phyloP scores from a whole-genome alignment of 768 basidiomycete species.

The Phallus indusiatus region DNA sequence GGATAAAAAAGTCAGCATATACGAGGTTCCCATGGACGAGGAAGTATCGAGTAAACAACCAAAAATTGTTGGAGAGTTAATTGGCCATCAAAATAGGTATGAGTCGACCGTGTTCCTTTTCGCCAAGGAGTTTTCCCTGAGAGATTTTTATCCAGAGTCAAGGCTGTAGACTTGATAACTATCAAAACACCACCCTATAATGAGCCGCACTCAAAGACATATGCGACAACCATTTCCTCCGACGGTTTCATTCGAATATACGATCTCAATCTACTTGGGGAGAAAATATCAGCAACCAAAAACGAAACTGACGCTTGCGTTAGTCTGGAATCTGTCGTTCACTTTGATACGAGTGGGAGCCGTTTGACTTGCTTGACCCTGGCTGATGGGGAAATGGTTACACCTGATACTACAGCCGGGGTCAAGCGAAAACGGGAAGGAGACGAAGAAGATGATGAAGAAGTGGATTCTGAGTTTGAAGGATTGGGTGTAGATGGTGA shows the following conservation, averaged over 20 bases:
- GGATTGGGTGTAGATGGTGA: constrained; percentile 20
- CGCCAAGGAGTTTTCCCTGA: neutral
- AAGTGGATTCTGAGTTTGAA: constrained; percentile 25
- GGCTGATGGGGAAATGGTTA: constrained; percentile 37
- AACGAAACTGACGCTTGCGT: constrained; percentile 14
- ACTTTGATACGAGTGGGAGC: constrained; percentile 79
- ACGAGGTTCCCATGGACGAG: constrained; percentile 44
- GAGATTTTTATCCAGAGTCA: constrained; percentile 45
- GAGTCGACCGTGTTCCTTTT: constrained; percentile 16
- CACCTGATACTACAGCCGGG: constrained; percentile 7
- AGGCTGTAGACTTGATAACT: constrained; percentile 60
- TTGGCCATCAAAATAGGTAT: constrained; percentile 83
- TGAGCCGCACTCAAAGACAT: constrained; percentile 38
- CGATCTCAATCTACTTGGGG: constrained; percentile 49
- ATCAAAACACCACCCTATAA: constrained; percentile 42
- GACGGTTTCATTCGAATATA: constrained; percentile 80
- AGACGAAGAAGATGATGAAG: constrained; percentile 16
- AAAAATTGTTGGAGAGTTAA: constrained; percentile 55
- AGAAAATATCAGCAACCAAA: neutral
- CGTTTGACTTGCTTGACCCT: constrained; percentile 68
- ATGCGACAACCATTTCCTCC: constrained; percentile 74
- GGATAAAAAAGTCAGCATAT: constrained; percentile 80
- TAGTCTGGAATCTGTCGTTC: constrained; percentile 46
- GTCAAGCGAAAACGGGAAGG: constrained; percentile 29
- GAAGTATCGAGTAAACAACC: constrained; percentile 28